Conservation (phyloP, 2,329 filamentous ascomycete species). For the Colletotrichum cordylinicola region DNA sequence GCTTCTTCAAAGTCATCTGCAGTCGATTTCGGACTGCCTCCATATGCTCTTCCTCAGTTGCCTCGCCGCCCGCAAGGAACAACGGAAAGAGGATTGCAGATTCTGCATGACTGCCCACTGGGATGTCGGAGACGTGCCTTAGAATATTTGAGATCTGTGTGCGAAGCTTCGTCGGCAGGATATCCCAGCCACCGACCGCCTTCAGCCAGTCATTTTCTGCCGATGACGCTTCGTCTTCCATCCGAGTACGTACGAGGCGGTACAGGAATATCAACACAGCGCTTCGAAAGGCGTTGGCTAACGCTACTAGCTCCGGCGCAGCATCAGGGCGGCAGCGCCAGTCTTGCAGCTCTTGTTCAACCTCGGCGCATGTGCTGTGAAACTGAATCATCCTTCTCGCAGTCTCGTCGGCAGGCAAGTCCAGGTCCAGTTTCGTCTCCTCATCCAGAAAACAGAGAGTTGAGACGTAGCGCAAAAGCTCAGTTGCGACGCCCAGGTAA, state of each 20-base stretch:
- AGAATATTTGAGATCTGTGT: slow-evolving; percentile 9
- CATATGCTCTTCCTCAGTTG: slow-evolving; percentile 2
- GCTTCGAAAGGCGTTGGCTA: slow-evolving; percentile 9
- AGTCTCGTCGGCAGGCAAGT: not conserved
- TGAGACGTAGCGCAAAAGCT: slow-evolving; percentile 6
- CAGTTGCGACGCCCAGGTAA: slow-evolving; percentile 22
- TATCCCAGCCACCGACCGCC: not conserved
- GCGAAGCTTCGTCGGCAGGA: slow-evolving; percentile 7
- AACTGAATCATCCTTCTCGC: not conserved
- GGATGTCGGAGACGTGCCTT: not conserved
- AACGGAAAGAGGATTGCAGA: slow-evolving; percentile 19
- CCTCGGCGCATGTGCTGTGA: not conserved
- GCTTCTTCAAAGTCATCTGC: slow-evolving; percentile 10
- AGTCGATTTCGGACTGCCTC: slow-evolving; percentile 3
- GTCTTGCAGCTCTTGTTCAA: slow-evolving; percentile 7
- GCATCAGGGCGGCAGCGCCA: slow-evolving; percentile 8
- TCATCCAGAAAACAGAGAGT: slow-evolving; percentile 4
- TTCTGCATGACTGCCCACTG: slow-evolving; percentile 12
- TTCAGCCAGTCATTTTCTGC: not conserved
- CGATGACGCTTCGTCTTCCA: not conserved
- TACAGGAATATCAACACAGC: slow-evolving; percentile 8
- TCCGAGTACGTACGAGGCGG: not conserved
- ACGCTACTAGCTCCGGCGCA: not conserved
- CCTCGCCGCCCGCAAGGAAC: slow-evolving; percentile 19
- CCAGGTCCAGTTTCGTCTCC: not conserved